Percentiles rank a stretch among this genome's conserved stretches.
Conservation (phyloP, 1,284 basidiomycete genomes). For the Malassezia furfur region DNA sequence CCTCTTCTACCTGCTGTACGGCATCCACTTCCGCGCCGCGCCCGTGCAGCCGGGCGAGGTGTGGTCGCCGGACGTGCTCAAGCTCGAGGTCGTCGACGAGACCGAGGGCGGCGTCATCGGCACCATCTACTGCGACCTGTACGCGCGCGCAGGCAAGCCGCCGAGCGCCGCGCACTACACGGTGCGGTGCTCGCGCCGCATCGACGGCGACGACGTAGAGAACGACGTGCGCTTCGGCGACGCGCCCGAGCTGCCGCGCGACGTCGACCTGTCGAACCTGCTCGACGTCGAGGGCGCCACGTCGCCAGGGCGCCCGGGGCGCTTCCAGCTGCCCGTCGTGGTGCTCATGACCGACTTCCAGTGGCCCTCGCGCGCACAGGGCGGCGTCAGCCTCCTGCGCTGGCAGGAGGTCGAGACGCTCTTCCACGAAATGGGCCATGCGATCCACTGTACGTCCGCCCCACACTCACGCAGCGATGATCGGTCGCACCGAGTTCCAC, state of each 20-base stretch:
- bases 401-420: constrained; percentile 93
- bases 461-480: constrained; percentile 59
- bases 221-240: constrained; percentile 53
- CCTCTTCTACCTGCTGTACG: constrained; percentile 39
- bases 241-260: background rate
- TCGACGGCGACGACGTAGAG: constrained; percentile 73
- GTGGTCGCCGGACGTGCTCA: constrained; percentile 80
- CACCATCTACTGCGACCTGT: constrained; percentile 89
- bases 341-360: constrained; percentile 84
- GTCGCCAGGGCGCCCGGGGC: constrained; percentile 51
- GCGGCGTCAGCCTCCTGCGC: constrained; percentile 61
- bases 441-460: constrained; percentile 65
- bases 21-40: constrained; percentile 35
- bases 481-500: constrained; percentile 91
- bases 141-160: constrained; percentile 72
- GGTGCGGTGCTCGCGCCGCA: constrained; percentile 80
- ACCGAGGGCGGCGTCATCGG: constrained; percentile 68
- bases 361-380: constrained; percentile 57
- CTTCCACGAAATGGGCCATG: constrained; percentile 99
- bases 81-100: constrained; percentile 85
- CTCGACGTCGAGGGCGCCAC: constrained; percentile 29
- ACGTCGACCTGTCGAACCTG: constrained; percentile 18
- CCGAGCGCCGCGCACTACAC: constrained; percentile 93
- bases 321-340: constrained; percentile 78
- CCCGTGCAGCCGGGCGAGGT: constrained; percentile 60